Conservation (phyloP, 495 filamentous ascomycete genomes). For the Penicillium bovifimosum region DNA sequence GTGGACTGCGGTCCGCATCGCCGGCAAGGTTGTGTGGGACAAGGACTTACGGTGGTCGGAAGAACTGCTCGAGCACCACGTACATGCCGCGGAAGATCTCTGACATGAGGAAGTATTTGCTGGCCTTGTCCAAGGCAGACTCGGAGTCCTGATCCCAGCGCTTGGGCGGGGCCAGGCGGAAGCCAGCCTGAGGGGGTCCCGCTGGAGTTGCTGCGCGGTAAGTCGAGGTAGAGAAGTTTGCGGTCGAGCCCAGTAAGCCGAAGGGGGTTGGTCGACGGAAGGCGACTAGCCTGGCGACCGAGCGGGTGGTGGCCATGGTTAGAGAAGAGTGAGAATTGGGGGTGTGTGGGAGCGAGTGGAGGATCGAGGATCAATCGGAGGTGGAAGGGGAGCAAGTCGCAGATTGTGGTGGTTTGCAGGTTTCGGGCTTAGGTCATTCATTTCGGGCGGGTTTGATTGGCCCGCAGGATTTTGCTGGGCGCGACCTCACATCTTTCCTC, state of each 20-base stretch:
- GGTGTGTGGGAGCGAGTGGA: slow-evolving; percentile 6
- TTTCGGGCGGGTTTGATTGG: slow-evolving; percentile 44
- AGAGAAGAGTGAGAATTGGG: slow-evolving; percentile 16
- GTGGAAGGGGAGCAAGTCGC: slow-evolving; percentile 16
- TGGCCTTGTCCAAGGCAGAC: slow-evolving; percentile 71
- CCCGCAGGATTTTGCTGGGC: slow-evolving; percentile 40
- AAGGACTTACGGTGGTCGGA: slow-evolving; percentile 82
- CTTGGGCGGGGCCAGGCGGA: slow-evolving; percentile 63
- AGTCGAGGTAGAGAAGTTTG: slow-evolving; percentile 59
- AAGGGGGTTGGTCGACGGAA: slow-evolving; percentile 40
- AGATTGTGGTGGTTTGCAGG: slow-evolving; percentile 30
- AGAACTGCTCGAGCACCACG: slow-evolving; percentile 95
- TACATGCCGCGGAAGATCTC: slow-evolving; percentile 99
- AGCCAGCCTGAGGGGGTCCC: slow-evolving; percentile 70
- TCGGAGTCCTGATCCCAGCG: slow-evolving; percentile 69
- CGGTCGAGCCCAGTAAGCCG: slow-evolving; percentile 42
- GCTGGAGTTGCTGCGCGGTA: slow-evolving; percentile 59
- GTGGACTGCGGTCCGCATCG: not conserved
- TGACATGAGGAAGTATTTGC: slow-evolving; percentile 85
- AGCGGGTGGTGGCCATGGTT: slow-evolving; percentile 49
- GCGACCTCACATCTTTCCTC: slow-evolving; percentile 24
- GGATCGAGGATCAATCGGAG: slow-evolving; percentile 18
- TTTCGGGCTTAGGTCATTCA: slow-evolving; percentile 45
- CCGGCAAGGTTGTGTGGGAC: slow-evolving; percentile 4
- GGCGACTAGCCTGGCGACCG: slow-evolving; percentile 49